Base-by-base conservation (phyloP, 345 rosid genomes). In the Carallia brachiata region DNA sequence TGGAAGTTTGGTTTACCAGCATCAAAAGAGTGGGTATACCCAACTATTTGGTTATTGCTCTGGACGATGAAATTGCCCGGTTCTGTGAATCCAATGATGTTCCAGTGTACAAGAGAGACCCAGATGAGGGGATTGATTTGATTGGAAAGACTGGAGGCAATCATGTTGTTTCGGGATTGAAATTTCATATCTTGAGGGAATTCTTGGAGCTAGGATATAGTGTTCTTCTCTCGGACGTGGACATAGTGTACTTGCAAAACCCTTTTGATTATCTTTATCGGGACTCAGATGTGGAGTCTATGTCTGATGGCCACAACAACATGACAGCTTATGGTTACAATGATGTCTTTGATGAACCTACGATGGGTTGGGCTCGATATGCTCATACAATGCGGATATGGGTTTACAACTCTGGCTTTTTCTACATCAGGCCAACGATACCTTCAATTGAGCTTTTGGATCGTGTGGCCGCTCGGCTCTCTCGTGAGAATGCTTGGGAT, bases 311-410 rank as follows among this genome's bases (percentile, higher is more conserved):
- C 56, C 79, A 76, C 34, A 58, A 76, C 52, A 76, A 76, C 39
- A 54, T 56, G 70, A 76, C 72, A 40, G 72, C 71, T 34, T 76
- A 76, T 32, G 79, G 79, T 52, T 66, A 65, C 34, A 30, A 76
- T 47, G 75, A 76, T 66, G 79, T 76, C 15, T 70, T 66, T 34
- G 75, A 76, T 54, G 79, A 76, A 60, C 79, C 75, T 23, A 48
- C 68, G 13, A 76, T 76, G 79, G 79, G 79, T 34, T 76, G 79
- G 75, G 79, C 79, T 40, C 58, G 75, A 28, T 76, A 76, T 50
- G 79, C 79, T 71, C 79, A 76, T 66, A 76, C 79, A 34, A 70
- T 76, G 75, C 34, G 79, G 53, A 76, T 76, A 40, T 76, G 80
- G 80, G 75, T 76, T 67, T 76, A 52, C 62, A 76, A 76, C 54